Base-by-base conservation (phyloP, 371 early-diverging fungal genomes). In the Batkoa obscura region DNA sequence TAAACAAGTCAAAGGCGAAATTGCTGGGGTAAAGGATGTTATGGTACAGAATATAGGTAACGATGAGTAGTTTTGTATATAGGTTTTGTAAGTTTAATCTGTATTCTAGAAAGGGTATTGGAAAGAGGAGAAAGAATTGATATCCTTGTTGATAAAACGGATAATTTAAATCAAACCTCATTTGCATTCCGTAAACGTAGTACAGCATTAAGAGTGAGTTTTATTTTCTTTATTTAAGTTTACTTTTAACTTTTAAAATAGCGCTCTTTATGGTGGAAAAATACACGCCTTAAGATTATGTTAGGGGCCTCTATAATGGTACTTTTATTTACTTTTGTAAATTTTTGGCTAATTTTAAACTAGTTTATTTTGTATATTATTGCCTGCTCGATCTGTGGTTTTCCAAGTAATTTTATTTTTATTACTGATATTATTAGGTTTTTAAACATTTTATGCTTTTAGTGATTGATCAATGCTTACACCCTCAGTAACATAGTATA, bases 241-340 rank as follows among this genome's bases (percentile, higher is more conserved):
- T 56, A 47, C 32, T 38, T 3, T 33, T 31, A 1, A 38, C 47
- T 63, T 41, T 23, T 23, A 23, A 23, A 23, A 23, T 63, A 81
- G 71, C 72, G 88, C 48, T 75, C 75, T 51, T 83, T 89, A 83
- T 91, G 91, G 92, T 94, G 90, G 88, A 89, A 90, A 65, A 90
- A 90, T 72, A 76, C 79, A 52, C 81, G 83, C 63, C 67, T 91
- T 46, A 80, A 87, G 75, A 64, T 72, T 32, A 70, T 81, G 60
- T 70, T 88, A 49, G 73, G 64, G n/a, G 56, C 72, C n/a, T 79
- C 80, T 12, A 60, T 75, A 13, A 61, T 88, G 10, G 78, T 84
- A 66, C 75, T 81, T 76, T 41, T 58, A 43, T 58, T 8, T 23
- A 17, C 41, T 35, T 38, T 45, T 30, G 43, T 56, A 31, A 41